Evolutionary conservation across 2,329 filamentous ascomycete species (phyloP), one percentile per base, ranked within the genome.

Genomic region (Penicillium sp.): DNA sequence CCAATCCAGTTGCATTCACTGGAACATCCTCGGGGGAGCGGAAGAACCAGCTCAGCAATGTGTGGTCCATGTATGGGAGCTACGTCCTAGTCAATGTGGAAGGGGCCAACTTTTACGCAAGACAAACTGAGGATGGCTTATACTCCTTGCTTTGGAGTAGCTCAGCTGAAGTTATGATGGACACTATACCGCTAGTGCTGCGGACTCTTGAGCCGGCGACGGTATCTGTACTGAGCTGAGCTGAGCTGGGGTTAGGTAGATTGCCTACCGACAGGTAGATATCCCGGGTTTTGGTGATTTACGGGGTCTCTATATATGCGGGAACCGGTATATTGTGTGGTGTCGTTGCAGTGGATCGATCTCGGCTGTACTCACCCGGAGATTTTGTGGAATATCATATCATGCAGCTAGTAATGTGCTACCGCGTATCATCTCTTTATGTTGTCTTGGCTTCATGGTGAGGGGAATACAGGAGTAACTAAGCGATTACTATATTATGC

Each of bases 31-130:
- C 31, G 3, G 28, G 37, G 2, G 46, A 26, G 2, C 33, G n/a
- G 9, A 42, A 26, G 4, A 46, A 31, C 14, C 53, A 50, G 11
- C 43, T 60, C 3, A 60, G 55, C 26, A 38, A 60, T 16, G 47
- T 61, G 5, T 61, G 55, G 55, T 58, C 55, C 22, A 19, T 41
- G 5, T 60, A 61, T 17, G 60, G 60, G 10, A 35, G 30, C 17
- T 61, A 60, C 46, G 58, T 61, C 4, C 45, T 60, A 45, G 49
- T 51, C 31, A 58, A 38, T 0, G 37, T 61, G 16, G 41, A 44
- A n/a, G 53, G 47, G 17, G 60, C 44, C 28, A 60, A 38, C n/a
- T 61, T 61, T n/a, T 61, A 60, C 14, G 60, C 55, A 2, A 52
- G 50, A 43, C 47, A 33, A 14, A 47, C 52, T 11, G 50, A 33